Evolutionary conservation across 2,329 filamentous ascomycete genomes (phyloP).

Genomic region (Allantophomopsis cytisporea): DNA sequence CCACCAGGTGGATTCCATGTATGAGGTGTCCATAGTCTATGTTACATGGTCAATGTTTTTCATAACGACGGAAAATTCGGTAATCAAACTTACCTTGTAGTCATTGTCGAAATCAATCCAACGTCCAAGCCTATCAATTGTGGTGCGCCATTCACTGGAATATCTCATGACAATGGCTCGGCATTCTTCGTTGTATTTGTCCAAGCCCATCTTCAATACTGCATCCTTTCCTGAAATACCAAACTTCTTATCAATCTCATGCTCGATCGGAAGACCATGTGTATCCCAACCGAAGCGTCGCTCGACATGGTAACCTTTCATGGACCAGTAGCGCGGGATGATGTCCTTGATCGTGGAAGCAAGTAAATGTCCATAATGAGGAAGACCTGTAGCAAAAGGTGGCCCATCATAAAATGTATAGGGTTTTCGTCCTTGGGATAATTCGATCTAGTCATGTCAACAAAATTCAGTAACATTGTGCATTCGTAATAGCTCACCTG

Average conservation of each 20-base stretch:
- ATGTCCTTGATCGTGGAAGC: slow-evolving; percentile 96
- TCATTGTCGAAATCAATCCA: slow-evolving; percentile 99
- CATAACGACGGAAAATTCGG: no score
- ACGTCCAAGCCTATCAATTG: slow-evolving; percentile 76
- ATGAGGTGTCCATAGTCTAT: slow-evolving; percentile 82
- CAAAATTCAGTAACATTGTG: background rate
- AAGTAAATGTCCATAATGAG: slow-evolving; percentile 55
- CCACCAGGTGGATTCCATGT: slow-evolving; percentile 98
- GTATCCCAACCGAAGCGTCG: slow-evolving; percentile 93
- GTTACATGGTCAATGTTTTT: background rate
- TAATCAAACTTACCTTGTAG: slow-evolving; percentile 53
- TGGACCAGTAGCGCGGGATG: slow-evolving; percentile 91
- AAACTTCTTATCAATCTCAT: slow-evolving; percentile 94
- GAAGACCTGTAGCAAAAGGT: slow-evolving; percentile 60
- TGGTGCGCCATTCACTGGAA: slow-evolving; percentile 73
- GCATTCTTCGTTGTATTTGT: slow-evolving; percentile 85
- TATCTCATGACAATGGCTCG: slow-evolving; percentile 88
- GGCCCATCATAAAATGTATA: slow-evolving; percentile 95
- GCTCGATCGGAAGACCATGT: slow-evolving; percentile 87
- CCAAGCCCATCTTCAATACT: slow-evolving; percentile 74
- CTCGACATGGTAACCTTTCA: slow-evolving; percentile 90
- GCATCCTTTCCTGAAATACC: slow-evolving; percentile 80
- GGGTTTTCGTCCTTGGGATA: slow-evolving; percentile 67
- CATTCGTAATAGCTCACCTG: slow-evolving; percentile 37
- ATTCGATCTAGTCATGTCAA: slow-evolving; percentile 40